Evolutionary conservation across 2,329 filamentous ascomycete species (phyloP).

Genomic region (Geosmithia morbida): DNA sequence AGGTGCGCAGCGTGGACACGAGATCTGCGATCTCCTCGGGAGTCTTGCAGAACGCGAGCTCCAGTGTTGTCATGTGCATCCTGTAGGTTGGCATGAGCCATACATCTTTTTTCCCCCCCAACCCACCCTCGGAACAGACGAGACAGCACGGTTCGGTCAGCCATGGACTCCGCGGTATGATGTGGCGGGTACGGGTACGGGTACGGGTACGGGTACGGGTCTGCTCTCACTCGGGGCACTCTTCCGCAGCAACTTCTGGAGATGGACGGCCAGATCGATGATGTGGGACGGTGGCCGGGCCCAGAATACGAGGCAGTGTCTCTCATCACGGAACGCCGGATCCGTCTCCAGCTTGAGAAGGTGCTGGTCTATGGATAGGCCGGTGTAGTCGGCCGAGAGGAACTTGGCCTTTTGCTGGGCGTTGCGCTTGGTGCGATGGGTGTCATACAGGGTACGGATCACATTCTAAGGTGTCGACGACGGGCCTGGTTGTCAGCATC

Average conservation of each 20-base stretch:
- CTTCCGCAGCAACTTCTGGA: constrained; percentile 52
- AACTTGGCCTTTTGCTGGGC: constrained; percentile 62
- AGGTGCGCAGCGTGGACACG: constrained; percentile 39
- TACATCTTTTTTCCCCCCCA: constrained; percentile 28
- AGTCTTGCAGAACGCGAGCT: constrained; percentile 70
- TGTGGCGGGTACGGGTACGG: too few species aligned
- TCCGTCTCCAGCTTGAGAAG: constrained; percentile 56
- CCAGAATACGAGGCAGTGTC: constrained; percentile 82
- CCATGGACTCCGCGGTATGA: too few species aligned
- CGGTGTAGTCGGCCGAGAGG: constrained; percentile 50
- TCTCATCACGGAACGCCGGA: constrained; percentile 56
- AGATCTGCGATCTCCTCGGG: constrained; percentile 51
- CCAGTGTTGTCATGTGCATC: constrained; percentile 76
- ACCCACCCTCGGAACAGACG: too few species aligned
- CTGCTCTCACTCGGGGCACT: constrained; percentile 61
- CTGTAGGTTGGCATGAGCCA: constrained; percentile 74
- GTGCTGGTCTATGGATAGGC: constrained; percentile 63
- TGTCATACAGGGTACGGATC: constrained; percentile 59
- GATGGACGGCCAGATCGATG: constrained; percentile 45
- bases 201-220: too few species aligned
- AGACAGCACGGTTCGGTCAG: too few species aligned
- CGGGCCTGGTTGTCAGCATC: too few species aligned
- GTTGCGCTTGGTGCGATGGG: constrained; percentile 64
- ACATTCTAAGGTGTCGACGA: too few species aligned
- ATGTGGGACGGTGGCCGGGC: constrained; percentile 65